These are phyloP conservation scores for Klebsormidium nitens DNA, from an alignment of 139 green algal species.

Conservation along the genomic window DNA sequence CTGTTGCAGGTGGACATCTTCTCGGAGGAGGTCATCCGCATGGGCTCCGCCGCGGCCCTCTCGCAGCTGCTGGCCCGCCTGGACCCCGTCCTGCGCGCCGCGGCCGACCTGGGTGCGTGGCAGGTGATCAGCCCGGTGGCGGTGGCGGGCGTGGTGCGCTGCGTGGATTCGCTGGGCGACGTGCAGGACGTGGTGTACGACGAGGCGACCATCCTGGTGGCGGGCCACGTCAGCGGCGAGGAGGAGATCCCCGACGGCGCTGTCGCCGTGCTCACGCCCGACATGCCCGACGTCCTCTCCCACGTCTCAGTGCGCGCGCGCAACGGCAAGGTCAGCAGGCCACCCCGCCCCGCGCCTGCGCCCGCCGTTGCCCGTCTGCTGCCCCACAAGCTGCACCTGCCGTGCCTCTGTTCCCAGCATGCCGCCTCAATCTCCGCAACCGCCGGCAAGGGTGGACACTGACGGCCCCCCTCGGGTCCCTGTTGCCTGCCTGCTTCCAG, in stretches of 20 bases:
- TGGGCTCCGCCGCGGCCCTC: slow-evolving; percentile 51
- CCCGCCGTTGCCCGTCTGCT: too few relatives aligned
- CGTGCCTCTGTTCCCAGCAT: too few relatives aligned
- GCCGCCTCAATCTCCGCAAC: too few relatives aligned
- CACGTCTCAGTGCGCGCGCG: slow-evolving; percentile 66
- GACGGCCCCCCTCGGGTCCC: too few relatives aligned
- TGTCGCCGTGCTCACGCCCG: slow-evolving; percentile 51
- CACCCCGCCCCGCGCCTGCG: too few relatives aligned
- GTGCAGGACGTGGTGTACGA: slow-evolving; percentile 46
- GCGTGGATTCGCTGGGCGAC: slow-evolving; percentile 43
- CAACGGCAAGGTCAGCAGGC: slow-evolving; percentile 50
- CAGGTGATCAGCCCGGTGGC: slow-evolving; percentile 49
- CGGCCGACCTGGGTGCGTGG: slow-evolving; percentile 47
- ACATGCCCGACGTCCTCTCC: slow-evolving; percentile 64
- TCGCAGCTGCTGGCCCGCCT: slow-evolving; percentile 56
- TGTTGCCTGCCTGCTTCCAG: slow-evolving; percentile 16
- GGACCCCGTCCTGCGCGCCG: slow-evolving; percentile 46
- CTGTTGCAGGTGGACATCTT: slow-evolving; percentile 95
- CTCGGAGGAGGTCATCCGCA: slow-evolving; percentile 62
- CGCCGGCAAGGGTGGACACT: too few relatives aligned
- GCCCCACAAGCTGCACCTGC: background rate
- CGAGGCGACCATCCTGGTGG: slow-evolving; percentile 62
- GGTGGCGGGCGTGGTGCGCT: slow-evolving; percentile 42
- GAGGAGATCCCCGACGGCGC: slow-evolving; percentile 58
- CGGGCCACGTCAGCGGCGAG: slow-evolving; percentile 54